phyloP scores from a whole-genome alignment of 345 rosid species.

The Aquilaria malaccensis region DNA sequence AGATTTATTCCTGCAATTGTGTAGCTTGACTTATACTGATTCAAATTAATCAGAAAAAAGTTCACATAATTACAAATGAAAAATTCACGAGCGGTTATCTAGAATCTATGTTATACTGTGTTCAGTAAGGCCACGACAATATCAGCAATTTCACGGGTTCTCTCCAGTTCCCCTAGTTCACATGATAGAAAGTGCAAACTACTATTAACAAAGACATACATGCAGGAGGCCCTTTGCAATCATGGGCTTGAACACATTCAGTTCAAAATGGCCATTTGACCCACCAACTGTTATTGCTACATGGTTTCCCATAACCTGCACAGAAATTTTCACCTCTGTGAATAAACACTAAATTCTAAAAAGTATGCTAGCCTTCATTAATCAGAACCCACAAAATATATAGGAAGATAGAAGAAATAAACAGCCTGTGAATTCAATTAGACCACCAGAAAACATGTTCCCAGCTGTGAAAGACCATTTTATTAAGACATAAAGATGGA shows the following conservation, averaged over 20 bases:
- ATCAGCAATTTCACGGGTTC: no score
- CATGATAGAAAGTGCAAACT: no score
- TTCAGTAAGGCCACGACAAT: no score
- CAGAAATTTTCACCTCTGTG: slow-evolving; percentile 3
- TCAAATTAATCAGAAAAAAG: no score
- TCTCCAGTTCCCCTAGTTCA: no score
- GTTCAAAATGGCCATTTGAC: slow-evolving; percentile 91
- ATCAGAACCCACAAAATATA: not conserved
- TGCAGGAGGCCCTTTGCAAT: slow-evolving; percentile 83
- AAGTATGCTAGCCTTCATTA: no score
- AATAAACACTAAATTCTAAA: not conserved
- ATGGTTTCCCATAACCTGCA: slow-evolving; percentile 94
- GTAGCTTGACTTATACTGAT: no score
- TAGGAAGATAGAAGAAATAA: not conserved
- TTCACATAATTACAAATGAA: no score
- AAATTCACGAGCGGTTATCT: no score
- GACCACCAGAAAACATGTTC: not conserved
- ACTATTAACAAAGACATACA: slow-evolving; percentile 29
- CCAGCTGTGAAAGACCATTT: slow-evolving; percentile 6
- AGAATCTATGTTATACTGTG: no score
- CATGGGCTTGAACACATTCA: slow-evolving; percentile 97
- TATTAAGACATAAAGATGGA: slow-evolving; percentile 8
- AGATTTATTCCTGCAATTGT: no score
- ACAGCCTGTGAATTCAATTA: not conserved
- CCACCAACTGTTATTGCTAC: slow-evolving; percentile 89